Evolutionary conservation across 768 basidiomycete species (phyloP), one percentile per base, ranked within the genome.

Genomic region (Amanita subjunquillea): DNA sequence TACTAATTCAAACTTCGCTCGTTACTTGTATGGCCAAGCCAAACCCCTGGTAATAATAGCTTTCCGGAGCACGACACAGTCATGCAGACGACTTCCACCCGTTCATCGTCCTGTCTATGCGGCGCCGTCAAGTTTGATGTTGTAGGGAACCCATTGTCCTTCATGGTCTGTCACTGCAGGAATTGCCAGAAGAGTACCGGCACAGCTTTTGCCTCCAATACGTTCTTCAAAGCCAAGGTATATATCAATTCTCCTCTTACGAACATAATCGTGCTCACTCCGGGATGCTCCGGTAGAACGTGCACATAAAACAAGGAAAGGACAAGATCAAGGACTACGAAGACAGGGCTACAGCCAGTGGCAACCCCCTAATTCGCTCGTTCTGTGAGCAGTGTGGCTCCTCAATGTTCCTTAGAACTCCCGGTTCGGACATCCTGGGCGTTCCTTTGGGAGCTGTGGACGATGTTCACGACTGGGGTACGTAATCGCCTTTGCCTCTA

Each of bases 111-210:
- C 32, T 70, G 69, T 45, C 58, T 69, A 3, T 70, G 69, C 53
- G 59, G 58, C 25, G 45, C 46, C 6, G 58, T 67, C n/a, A 57
- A 57, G 25, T 65, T 62, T 46, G 59, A 59, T 23, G 48, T 66
- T 36, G 42, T 40, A 12, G 65, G 62, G 13, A 63, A 68, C 37
- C 69, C 67, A 8, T 60, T 66, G 48, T 58, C 62, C 37, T 69
- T 60, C 53, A 51, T 59, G 4, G 55, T 69, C 5, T 70, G 67
- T 48, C 66, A 69, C 51, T 69, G 69, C 52, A 29, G 22, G 25
- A 67, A 70, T 46, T 70, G 69, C 59, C 65, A 66, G 59, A 60
- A 65, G 43, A 41, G 54, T 5, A 58, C 61, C 10, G 69, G 68
- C 27, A 63, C 63, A 25, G 66, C 63, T 2, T 70, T 69, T 56